Percentiles rank a stretch among this genome's conserved stretches.
Conservation (phyloP, 805 yeast species). For the Metschnikowia reukaufii region DNA sequence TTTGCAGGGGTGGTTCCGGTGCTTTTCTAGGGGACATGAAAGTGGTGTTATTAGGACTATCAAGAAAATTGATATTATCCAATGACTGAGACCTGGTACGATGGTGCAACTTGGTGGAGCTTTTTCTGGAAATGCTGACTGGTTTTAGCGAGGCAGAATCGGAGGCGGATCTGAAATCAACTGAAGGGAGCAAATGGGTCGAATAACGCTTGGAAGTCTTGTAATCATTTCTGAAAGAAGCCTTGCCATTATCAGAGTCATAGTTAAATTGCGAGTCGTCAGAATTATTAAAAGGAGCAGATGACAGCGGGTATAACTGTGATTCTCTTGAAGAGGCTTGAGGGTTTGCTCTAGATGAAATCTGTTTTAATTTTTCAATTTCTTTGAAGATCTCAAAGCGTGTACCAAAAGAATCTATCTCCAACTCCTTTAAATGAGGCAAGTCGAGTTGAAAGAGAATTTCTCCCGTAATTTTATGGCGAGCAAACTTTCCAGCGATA, state of each 20-base stretch:
- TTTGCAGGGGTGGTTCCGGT: constrained; percentile 60
- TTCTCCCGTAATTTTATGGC: constrained; percentile 86
- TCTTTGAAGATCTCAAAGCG: constrained; percentile 89
- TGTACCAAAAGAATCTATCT: constrained; percentile 90
- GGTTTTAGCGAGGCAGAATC: not conserved
- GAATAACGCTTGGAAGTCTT: constrained; percentile 16
- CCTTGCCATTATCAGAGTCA: constrained; percentile 1
- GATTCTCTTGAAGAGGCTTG: constrained; percentile 1
- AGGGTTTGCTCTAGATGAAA: constrained; percentile 13
- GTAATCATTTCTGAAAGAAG: not conserved
- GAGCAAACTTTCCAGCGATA: constrained; percentile 76
- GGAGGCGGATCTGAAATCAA: constrained; percentile 20
- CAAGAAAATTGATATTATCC: constrained; percentile 33
- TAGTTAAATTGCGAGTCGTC: constrained; percentile 17
- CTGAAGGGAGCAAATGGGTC: constrained; percentile 44
- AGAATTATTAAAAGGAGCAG: constrained; percentile 20
- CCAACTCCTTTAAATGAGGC: constrained; percentile 85
- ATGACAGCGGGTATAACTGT: not conserved
- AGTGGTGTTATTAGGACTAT: constrained; percentile 19
- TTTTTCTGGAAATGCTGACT: constrained; percentile 6
- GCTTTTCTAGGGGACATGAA: constrained; percentile 72
- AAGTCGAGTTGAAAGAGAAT: constrained; percentile 84
- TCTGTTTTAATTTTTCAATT: constrained; percentile 63
- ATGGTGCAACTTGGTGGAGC: constrained; percentile 29
- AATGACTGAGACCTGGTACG: constrained; percentile 53